Evolutionary conservation across 129 eudicot genomes (phyloP).

Genomic region (Dittrichia graveolens): DNA sequence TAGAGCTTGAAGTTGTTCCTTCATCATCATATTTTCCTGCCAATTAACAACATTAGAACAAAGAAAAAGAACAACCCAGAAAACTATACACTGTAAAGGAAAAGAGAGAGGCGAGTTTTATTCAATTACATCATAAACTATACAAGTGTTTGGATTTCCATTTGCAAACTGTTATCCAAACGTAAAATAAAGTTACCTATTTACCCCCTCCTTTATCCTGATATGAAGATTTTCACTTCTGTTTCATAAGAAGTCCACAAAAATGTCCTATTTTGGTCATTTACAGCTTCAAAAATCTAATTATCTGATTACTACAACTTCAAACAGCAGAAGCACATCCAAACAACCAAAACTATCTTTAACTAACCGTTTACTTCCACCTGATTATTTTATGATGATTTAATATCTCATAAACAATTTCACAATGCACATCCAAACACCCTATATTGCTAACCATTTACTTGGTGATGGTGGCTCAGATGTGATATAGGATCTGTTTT

Average conservation of each 20-base stretch:
- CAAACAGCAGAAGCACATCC: background rate
- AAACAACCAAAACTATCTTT: background rate
- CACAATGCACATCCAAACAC: background rate
- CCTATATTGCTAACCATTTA: background rate
- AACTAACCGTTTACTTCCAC: background rate
- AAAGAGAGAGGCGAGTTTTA: background rate
- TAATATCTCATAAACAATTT: background rate
- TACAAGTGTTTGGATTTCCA: background rate
- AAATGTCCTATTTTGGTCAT: background rate
- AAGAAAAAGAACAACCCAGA: background rate
- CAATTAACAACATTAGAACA: slow-evolving; percentile 19
- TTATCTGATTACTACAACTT: background rate
- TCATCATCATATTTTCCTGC: slow-evolving; percentile 72
- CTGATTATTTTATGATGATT: background rate
- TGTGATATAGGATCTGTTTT: no score
- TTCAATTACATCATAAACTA: background rate
- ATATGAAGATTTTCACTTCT: background rate
- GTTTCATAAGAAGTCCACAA: background rate
- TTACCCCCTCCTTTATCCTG: background rate
- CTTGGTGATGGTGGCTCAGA: background rate
- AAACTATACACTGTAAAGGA: background rate
- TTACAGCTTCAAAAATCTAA: background rate
- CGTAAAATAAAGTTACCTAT: background rate
- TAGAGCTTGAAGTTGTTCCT: slow-evolving; percentile 78
- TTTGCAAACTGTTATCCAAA: background rate